A percentile compares a stretch with the other conserved stretches of the same genome.
Evolutionary conservation across 345 rosid genomes (phyloP).

Genomic region (Euphorbia pulcherrima): DNA sequence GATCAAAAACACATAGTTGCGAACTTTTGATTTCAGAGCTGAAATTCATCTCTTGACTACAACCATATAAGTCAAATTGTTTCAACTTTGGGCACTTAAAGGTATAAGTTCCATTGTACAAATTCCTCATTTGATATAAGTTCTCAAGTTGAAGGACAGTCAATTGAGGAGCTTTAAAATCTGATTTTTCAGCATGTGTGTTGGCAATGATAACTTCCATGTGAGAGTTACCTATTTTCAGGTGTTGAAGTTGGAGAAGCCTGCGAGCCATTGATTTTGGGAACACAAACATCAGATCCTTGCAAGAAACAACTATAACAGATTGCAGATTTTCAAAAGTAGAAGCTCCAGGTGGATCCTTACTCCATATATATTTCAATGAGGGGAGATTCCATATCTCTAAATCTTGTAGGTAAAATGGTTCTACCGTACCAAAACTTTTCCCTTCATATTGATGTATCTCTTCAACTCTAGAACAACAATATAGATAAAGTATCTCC

Average conservation of each 20-base stretch:
- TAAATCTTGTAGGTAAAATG: neutral
- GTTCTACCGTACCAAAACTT: neutral
- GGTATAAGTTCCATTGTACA: neutral
- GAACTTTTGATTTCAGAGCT: neutral
- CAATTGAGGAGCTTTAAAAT: neutral
- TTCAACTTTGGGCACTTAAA: neutral
- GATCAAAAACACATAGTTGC: neutral
- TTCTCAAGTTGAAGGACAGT: neutral
- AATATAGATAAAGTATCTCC: neutral
- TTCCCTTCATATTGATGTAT: neutral
- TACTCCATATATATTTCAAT: slow-evolving; percentile 1
- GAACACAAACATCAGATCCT: neutral
- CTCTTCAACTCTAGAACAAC: neutral
- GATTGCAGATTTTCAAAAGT: neutral
- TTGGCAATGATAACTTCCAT: neutral
- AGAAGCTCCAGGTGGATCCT: neutral
- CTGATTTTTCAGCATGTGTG: neutral
- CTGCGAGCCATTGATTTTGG: neutral
- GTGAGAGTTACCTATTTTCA: neutral
- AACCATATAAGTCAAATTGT: neutral
- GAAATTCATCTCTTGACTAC: neutral
- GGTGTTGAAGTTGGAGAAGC: neutral
- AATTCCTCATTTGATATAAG: neutral
- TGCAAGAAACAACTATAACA: neutral
- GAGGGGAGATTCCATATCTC: neutral